phyloP scores from a whole-genome alignment of 2,329 filamentous ascomycete species.

The Calonectria montana region DNA sequence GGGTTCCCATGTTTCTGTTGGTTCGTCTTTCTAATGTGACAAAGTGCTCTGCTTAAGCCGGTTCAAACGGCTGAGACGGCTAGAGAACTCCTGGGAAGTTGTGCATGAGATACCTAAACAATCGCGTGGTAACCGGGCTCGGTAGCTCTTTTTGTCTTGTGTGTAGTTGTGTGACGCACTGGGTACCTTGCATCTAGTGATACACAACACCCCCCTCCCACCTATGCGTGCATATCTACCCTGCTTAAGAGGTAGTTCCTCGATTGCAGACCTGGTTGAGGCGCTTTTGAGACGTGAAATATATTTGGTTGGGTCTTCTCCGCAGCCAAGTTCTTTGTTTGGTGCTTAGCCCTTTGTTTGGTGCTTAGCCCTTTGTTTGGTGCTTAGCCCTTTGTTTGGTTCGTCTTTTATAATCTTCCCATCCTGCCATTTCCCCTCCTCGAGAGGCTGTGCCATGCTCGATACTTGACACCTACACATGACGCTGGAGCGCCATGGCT shows the following conservation, averaged over 20 bases:
- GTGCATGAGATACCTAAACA: constrained; percentile 29
- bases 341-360: too few relatives aligned
- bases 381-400: constrained; percentile 4
- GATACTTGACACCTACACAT: constrained; percentile 26
- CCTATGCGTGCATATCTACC: constrained; percentile 19
- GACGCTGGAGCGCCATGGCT: constrained; percentile 46
- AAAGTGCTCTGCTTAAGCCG: neutral
- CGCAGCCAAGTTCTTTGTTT: constrained; percentile 3
- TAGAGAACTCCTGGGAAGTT: neutral
- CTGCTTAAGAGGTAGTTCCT: constrained; percentile 20
- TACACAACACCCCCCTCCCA: constrained; percentile 20
- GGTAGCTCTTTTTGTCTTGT: constrained; percentile 19
- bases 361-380: too few relatives aligned
- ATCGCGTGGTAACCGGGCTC: constrained; percentile 24
- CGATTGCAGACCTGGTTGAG: constrained; percentile 15
- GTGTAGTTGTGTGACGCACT: constrained; percentile 19
- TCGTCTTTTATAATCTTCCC: constrained; percentile 6
- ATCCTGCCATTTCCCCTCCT: constrained; percentile 6
- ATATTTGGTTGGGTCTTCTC: constrained; percentile 34
- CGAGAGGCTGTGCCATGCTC: constrained; percentile 34
- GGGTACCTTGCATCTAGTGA: constrained; percentile 39
- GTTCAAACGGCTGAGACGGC: constrained; percentile 26
- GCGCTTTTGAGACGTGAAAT: constrained; percentile 27
- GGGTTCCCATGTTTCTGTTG: constrained; percentile 7
- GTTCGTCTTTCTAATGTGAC: neutral